phyloP scores from a whole-genome alignment of 75 land plant species.

The Picea sitchensis region DNA sequence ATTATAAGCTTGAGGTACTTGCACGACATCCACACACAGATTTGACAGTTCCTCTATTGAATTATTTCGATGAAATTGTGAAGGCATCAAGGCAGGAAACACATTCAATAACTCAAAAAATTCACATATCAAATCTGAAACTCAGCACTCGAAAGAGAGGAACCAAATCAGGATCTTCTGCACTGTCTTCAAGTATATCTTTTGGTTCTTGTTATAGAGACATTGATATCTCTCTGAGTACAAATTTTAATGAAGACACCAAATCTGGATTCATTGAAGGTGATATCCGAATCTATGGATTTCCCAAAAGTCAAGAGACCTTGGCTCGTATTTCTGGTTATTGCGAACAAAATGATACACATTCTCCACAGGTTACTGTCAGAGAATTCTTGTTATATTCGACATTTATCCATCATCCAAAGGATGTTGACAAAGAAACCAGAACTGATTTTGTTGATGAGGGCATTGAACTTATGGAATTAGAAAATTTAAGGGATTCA shows the following conservation, averaged over 20 bases:
- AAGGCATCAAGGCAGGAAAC: slow-evolving; percentile 51
- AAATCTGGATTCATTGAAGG: too few relatives aligned
- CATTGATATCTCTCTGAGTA: background rate
- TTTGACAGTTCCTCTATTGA: slow-evolving; percentile 66
- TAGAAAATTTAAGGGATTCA: too few relatives aligned
- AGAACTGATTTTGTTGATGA: too few relatives aligned
- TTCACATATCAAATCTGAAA: slow-evolving; percentile 19
- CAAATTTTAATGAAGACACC: background rate
- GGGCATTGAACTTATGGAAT: too few relatives aligned
- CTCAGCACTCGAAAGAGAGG: background rate
- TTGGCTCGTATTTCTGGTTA: too few relatives aligned
- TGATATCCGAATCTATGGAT: too few relatives aligned
- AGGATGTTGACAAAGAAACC: too few relatives aligned
- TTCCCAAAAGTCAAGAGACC: too few relatives aligned
- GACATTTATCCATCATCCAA: too few relatives aligned
- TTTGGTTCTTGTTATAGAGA: background rate
- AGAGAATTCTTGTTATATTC: too few relatives aligned
- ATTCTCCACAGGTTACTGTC: too few relatives aligned
- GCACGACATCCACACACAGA: slow-evolving; percentile 69
- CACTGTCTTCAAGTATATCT: background rate
- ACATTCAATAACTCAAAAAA: slow-evolving; percentile 15
- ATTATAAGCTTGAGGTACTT: slow-evolving; percentile 63
- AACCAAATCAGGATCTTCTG: background rate
- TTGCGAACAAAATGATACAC: too few relatives aligned
- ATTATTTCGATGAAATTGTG: slow-evolving; percentile 55